A percentile compares a stretch with the other conserved stretches of the same genome.
Evolutionary conservation across 2,329 filamentous ascomycete genomes (phyloP).

Genomic region (Ambrosiella cleistominuta): DNA sequence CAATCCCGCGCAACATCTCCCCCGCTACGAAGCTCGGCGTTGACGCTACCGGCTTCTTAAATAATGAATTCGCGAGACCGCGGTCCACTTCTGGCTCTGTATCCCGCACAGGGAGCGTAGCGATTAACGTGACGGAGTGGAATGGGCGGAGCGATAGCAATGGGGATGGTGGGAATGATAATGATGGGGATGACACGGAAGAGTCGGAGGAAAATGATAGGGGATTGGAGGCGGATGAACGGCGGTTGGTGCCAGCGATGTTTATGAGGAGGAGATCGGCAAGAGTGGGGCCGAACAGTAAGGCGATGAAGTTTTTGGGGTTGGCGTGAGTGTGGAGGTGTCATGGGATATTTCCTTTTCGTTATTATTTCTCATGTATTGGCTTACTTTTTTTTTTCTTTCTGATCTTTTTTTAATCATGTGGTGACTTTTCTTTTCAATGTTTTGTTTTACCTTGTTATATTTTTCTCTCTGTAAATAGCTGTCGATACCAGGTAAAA

Average conservation of each 20-base stretch:
- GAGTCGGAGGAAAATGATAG: neutral
- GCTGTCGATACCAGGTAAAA: neutral
- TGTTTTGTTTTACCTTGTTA: neutral
- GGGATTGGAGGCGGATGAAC: conserved; percentile 28
- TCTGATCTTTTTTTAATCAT: neutral
- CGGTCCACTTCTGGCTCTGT: no score
- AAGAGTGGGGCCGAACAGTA: conserved; percentile 28
- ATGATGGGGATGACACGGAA: conserved; percentile 21
- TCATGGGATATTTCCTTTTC: no score
- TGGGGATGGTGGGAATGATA: conserved; percentile 30
- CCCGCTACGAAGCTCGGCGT: conserved; percentile 2
- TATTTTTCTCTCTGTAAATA: neutral
- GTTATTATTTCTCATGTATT: conserved; percentile 2
- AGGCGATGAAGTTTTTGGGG: conserved; percentile 37
- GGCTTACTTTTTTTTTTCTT: neutral
- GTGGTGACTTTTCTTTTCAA: neutral
- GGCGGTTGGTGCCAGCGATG: conserved; percentile 32
- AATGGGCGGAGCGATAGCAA: conserved; percentile 3
- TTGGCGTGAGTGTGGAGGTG: conserved; percentile 20
- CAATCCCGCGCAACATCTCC: conserved; percentile 7
- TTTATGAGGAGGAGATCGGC: conserved; percentile 22
- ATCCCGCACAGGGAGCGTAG: neutral
- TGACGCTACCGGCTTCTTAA: neutral
- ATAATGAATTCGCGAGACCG: neutral
- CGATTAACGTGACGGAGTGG: conserved; percentile 11